Evolutionary conservation across 2,329 filamentous ascomycete genomes (phyloP).

Genomic region (Xenoacremonium recifei): DNA sequence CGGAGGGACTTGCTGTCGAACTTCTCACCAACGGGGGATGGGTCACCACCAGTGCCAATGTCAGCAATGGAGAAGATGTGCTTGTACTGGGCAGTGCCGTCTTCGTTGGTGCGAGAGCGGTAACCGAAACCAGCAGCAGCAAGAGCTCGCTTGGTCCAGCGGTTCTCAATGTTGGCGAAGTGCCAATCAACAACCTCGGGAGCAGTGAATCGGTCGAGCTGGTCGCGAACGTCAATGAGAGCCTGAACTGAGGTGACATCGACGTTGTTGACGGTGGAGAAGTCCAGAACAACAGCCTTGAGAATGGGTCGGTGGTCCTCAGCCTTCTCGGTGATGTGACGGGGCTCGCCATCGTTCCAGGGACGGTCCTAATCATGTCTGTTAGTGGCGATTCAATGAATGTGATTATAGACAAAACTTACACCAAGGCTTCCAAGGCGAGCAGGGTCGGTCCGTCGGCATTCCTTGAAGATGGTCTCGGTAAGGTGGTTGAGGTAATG

Average conservation of each 20-base stretch:
- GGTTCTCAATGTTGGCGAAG: conserved; percentile 51
- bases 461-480: conserved; percentile 43
- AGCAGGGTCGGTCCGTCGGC: conserved; percentile 42
- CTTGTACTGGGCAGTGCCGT: conserved; percentile 46
- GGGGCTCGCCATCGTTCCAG: conserved; percentile 54
- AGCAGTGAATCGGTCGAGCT: conserved; percentile 50
- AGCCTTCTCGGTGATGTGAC: conserved; percentile 29
- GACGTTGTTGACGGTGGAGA: conserved; percentile 52
- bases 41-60: conserved; percentile 69
- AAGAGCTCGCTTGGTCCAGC: conserved; percentile 57
- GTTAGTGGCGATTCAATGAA: conserved; percentile 9
- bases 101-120: conserved; percentile 26
- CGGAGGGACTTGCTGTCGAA: conserved; percentile 54
- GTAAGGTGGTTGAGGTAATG: conserved; percentile 50
- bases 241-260: conserved; percentile 56
- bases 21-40: conserved; percentile 55
- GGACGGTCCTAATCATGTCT: conserved; percentile 45
- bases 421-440: conserved; percentile 47
- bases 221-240: conserved; percentile 53
- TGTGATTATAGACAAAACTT: conserved; percentile 21
- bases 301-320: conserved; percentile 47
- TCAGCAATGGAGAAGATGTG: conserved; percentile 93
- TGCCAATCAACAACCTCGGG: conserved; percentile 48
- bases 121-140: conserved; percentile 53
- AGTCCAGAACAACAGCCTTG: conserved; percentile 56